These are phyloP conservation scores for Zoysia matrella DNA, from an alignment of 202 grass and related monocot genomes.

Conservation along the genomic window DNA sequence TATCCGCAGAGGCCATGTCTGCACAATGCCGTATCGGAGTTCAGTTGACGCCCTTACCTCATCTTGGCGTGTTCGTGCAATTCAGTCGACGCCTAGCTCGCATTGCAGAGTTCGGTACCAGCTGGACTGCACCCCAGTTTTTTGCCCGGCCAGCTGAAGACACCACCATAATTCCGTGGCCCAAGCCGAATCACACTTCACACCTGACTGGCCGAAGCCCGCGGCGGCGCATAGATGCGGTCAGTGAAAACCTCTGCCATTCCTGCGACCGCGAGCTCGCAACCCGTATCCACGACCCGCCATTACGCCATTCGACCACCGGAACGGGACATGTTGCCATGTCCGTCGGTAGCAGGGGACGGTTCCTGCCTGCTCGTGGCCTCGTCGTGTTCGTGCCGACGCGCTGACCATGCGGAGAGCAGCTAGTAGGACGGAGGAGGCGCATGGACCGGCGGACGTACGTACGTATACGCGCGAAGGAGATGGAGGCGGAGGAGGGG, in stretches of 20 bases:
- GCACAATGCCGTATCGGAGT: too few relatives aligned
- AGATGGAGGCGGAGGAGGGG: neutral
- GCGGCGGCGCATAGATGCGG: too few relatives aligned
- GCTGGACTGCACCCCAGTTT: neutral
- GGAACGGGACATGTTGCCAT: too few relatives aligned
- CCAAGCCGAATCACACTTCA: constrained; percentile 9
- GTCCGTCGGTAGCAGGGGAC: neutral
- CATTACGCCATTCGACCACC: neutral
- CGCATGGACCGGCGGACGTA: neutral
- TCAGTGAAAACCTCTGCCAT: neutral
- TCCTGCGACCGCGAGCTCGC: neutral
- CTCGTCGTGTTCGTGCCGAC: neutral
- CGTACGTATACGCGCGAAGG: neutral
- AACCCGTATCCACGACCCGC: neutral
- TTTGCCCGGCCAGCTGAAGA: neutral
- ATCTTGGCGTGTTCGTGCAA: neutral
- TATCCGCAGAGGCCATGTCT: too few relatives aligned
- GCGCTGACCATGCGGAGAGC: neutral
- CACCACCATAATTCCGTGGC: constrained; percentile 3
- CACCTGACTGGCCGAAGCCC: neutral
- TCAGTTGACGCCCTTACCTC: too few relatives aligned
- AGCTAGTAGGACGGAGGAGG: neutral
- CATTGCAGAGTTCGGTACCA: neutral
- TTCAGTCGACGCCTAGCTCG: neutral
- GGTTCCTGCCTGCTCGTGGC: neutral